These are phyloP conservation scores for Luzula sylvatica DNA, from an alignment of 176 grass and related monocot genomes.

Conservation along the genomic window DNA sequence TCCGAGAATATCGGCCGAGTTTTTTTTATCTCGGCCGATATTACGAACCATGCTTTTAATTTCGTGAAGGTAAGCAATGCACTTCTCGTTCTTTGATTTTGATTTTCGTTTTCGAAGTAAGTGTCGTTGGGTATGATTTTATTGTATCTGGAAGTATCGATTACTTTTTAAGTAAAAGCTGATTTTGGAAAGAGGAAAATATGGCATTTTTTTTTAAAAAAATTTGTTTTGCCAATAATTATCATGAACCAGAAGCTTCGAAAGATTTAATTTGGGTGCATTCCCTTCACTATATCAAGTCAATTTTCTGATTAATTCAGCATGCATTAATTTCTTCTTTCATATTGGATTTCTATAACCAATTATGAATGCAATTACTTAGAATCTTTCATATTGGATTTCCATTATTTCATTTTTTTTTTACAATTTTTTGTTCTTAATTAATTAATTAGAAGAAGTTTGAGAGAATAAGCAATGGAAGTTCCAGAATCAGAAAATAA, in stretches of 20 bases:
- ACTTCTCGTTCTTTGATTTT: constrained; percentile 1
- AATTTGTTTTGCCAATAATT: not conserved
- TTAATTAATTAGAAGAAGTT: constrained; percentile 35
- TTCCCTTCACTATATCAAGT: no score
- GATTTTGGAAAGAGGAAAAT: not conserved
- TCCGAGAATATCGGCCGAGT: no score
- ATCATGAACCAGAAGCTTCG: no score
- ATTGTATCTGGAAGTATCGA: not conserved
- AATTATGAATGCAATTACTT: not conserved
- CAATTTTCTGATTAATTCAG: no score
- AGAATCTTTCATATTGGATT: not conserved
- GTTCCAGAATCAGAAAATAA: constrained; percentile 39
- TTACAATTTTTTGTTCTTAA: not conserved
- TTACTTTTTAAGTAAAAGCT: not conserved
- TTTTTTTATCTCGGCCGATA: no score
- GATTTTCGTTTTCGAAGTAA: not conserved
- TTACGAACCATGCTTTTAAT: no score
- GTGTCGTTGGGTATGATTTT: not conserved
- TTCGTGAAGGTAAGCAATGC: not conserved
- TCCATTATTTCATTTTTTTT: no score
- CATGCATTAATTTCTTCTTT: no score
- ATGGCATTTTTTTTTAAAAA: not conserved
- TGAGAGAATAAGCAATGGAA: constrained; percentile 40
- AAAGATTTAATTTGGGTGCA: no score
- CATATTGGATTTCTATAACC: not conserved